Evolutionary conservation across 140 eudicot species (phyloP), one percentile per base, ranked within the genome.

Genomic region (Erigeron philadelphicus): DNA sequence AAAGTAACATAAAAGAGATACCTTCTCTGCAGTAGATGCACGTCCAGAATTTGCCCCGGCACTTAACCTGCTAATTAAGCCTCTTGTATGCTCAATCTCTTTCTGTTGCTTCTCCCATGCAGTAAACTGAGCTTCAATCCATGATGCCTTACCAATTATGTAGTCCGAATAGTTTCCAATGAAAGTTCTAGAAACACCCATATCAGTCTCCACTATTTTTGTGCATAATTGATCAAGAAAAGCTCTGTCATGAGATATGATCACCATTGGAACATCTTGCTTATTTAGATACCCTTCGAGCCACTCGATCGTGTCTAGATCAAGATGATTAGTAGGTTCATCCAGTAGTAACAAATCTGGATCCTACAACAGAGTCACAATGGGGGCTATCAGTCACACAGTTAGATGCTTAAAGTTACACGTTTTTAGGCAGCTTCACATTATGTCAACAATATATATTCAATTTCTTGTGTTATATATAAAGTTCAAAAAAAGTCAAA

Each of bases 251-350:
- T 93, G 98, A 60, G 98, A 93, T 82, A 93, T 93, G 75, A 93
- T 89, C 76, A 93, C 96, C 96, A 93, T 86, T 9, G 98, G 98
- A 16, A 93, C 96, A 72, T 84, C 89, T 81, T 89, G 95, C 80
- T 80, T 80, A 10, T 73, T 77, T 43, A 93, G 94, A 71, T 89
- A 93, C 64, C 90, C 92, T 77, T 93, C 98, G 48, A 93, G 94
- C 98, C 98, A 93, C 82, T 93, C 95, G 17, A 93, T 93, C 10
- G 98, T 88, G 73, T 93, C 97, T 47, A 93, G 86, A 82, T 93
- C 99, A 76, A 93, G 97, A 74, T 93, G 99, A 85, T 93, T 93
- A 12, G 99, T 93, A 55, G 99, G 99, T 71, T 93, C 99, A 85
- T 93, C 99, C 77, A 93, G 66, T 23, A 93, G 99, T 57, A 93